These are phyloP conservation scores for Pseudopyrenochaeta lycopersici DNA, from an alignment of 2,329 filamentous ascomycete species.

Conservation along the genomic window DNA sequence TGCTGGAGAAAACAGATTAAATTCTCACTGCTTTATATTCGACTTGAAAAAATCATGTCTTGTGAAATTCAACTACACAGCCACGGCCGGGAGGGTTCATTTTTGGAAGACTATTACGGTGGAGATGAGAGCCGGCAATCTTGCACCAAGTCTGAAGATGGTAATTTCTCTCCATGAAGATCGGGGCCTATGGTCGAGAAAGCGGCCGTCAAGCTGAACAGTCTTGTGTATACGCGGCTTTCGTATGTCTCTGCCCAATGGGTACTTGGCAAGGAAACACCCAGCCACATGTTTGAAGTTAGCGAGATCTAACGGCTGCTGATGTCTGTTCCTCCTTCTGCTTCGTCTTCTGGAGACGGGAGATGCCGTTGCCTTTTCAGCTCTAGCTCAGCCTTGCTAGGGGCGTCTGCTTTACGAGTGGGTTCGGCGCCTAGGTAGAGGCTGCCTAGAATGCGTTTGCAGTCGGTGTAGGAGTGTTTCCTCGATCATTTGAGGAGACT, in stretches of 20 bases:
- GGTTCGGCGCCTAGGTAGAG: not conserved
- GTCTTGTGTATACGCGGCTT: not conserved
- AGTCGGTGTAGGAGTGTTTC: no score
- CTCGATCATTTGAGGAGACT: no score
- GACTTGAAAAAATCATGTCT: not conserved
- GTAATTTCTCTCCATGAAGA: not conserved
- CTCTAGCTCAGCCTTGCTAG: conserved; percentile 13
- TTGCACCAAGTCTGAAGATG: not conserved
- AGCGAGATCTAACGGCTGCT: conserved; percentile 1
- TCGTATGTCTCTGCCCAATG: conserved; percentile 17
- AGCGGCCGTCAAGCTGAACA: not conserved
- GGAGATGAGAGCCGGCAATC: not conserved
- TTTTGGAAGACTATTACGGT: not conserved
- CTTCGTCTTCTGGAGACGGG: conserved; percentile 5
- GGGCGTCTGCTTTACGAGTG: not conserved
- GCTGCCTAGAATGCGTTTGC: no score
- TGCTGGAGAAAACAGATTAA: not conserved
- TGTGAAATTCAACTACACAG: not conserved
- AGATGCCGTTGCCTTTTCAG: conserved; percentile 10
- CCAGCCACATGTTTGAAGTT: conserved; percentile 9
- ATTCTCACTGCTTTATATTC: not conserved
- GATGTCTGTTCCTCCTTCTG: not conserved
- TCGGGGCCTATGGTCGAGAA: not conserved
- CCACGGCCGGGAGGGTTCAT: not conserved
- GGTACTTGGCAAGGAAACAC: conserved; percentile 12